Conservation (phyloP, 768 basidiomycete species). For the Lentinus tigrinus region DNA sequence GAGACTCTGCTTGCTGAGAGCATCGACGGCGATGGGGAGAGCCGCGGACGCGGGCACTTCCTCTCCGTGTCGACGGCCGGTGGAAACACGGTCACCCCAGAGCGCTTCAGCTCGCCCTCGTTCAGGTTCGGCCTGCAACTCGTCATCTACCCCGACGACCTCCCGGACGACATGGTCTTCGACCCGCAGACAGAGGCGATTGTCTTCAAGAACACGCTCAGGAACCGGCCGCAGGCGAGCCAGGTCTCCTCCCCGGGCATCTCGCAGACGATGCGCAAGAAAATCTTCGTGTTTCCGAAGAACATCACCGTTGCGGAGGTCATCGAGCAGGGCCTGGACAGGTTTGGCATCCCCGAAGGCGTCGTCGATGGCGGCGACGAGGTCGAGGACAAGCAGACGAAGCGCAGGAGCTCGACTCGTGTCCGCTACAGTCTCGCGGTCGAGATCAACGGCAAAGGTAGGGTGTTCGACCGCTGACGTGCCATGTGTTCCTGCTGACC, state of each 20-base stretch:
- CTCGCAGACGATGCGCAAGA: conserved; percentile 63
- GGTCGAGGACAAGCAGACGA: conserved; percentile 87
- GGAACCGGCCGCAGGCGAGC: conserved; percentile 47
- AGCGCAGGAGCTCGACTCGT: conserved; percentile 72
- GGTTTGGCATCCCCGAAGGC: conserved; percentile 95
- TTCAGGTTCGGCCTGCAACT: conserved; percentile 85
- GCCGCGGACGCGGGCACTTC: conserved; percentile 31
- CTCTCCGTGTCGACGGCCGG: conserved; percentile 40
- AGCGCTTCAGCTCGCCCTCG: conserved; percentile 81
- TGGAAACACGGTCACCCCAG: conserved; percentile 52
- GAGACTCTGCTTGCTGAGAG: conserved; percentile 40
- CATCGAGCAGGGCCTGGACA: conserved; percentile 86
- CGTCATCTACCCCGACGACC: conserved; percentile 83
- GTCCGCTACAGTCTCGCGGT: conserved; percentile 83
- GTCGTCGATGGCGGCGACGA: conserved; percentile 99
- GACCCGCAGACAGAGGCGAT: conserved; percentile 92
- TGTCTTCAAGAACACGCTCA: conserved; percentile 77
- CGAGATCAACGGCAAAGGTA: conserved; percentile 62
- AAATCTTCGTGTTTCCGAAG: conserved; percentile 89
- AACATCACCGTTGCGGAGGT: conserved; percentile 97
- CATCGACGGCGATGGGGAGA: conserved; percentile 30
- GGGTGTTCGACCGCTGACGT: conserved; percentile 21
- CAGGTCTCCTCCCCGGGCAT: conserved; percentile 49
- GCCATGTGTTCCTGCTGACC: not conserved
- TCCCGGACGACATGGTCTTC: conserved; percentile 94